Percentiles rank a stretch among this genome's conserved stretches.
These are phyloP conservation scores for Entomortierella beljakovae DNA, from an alignment of 192 early-diverging fungal species.

Conservation along the genomic window DNA sequence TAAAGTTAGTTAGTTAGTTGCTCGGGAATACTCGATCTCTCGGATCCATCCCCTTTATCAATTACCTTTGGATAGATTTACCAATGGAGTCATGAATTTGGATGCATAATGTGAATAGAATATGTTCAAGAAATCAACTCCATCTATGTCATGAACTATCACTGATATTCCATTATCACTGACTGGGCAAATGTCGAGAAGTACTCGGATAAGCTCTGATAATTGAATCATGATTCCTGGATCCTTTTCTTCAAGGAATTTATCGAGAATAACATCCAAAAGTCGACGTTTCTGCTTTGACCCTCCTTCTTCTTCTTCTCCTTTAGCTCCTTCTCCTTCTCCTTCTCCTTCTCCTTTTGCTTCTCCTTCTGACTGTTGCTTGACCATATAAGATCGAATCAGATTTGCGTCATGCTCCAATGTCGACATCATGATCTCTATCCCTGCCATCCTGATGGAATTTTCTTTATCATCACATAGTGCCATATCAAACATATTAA, in stretches of 20 bases:
- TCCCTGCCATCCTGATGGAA: constrained; percentile 68
- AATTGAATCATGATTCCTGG: constrained; percentile 73
- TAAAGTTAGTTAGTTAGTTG: not conserved
- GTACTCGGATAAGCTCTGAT: constrained; percentile 75
- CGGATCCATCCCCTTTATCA: not conserved
- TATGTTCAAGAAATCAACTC: constrained; percentile 75
- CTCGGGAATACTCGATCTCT: not conserved
- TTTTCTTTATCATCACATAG: constrained; percentile 66
- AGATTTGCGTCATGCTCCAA: constrained; percentile 82
- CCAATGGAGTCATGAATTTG: constrained; percentile 69
- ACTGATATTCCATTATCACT: constrained; percentile 24
- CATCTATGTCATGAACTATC: constrained; percentile 60
- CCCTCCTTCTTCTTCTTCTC: too few relatives aligned
- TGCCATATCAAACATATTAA: constrained; percentile 77
- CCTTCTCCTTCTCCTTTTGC: too few relatives aligned
- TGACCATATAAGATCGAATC: constrained; percentile 74
- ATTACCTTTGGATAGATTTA: constrained; percentile 54
- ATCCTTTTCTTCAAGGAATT: constrained; percentile 71
- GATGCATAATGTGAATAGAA: constrained; percentile 79
- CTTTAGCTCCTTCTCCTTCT: too few relatives aligned
- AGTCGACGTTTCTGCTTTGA: too few relatives aligned
- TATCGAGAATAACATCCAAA: constrained; percentile 71
- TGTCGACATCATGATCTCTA: constrained; percentile 75
- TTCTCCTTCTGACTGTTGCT: constrained; percentile 45
- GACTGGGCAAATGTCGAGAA: constrained; percentile 71